Conservation (phyloP, 2,329 filamentous ascomycete species). For the Colletotrichum higginsianum region DNA sequence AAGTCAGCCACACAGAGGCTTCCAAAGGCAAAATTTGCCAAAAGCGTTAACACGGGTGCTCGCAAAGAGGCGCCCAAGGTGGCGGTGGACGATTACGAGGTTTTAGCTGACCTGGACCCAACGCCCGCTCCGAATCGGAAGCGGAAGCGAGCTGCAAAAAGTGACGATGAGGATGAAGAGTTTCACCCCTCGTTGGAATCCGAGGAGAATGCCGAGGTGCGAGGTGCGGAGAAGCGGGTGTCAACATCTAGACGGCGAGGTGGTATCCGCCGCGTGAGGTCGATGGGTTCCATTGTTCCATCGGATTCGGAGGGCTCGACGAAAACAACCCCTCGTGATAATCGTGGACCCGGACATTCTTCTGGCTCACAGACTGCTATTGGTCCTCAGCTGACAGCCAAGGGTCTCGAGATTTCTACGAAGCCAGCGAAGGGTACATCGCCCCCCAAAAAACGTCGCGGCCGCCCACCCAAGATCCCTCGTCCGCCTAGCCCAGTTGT, state of each 20-base stretch:
- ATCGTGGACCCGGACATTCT: constrained; percentile 15
- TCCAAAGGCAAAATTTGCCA: constrained; percentile 37
- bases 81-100: constrained; percentile 35
- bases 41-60: constrained; percentile 34
- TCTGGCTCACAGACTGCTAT: background rate
- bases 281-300: constrained; percentile 18
- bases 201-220: constrained; percentile 27
- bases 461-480: constrained; percentile 37
- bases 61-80: constrained; percentile 40
- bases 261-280: constrained; percentile 20
- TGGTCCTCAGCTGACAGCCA: background rate
- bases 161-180: constrained; percentile 40
- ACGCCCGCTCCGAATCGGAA: constrained; percentile 22
- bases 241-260: constrained; percentile 18
- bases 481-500: constrained; percentile 19
- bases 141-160: constrained; percentile 32
- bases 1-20: constrained; percentile 27
- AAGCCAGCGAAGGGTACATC: background rate
- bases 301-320: constrained; percentile 30
- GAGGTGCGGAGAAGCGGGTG: constrained; percentile 12
- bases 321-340: constrained; percentile 9
- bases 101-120: constrained; percentile 26
- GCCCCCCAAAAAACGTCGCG: constrained; percentile 36
- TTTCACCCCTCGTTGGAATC: constrained; percentile 39
- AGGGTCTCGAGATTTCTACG: background rate